phyloP scores from a whole-genome alignment of 768 basidiomycete genomes.

The Mrakia gelida region DNA sequence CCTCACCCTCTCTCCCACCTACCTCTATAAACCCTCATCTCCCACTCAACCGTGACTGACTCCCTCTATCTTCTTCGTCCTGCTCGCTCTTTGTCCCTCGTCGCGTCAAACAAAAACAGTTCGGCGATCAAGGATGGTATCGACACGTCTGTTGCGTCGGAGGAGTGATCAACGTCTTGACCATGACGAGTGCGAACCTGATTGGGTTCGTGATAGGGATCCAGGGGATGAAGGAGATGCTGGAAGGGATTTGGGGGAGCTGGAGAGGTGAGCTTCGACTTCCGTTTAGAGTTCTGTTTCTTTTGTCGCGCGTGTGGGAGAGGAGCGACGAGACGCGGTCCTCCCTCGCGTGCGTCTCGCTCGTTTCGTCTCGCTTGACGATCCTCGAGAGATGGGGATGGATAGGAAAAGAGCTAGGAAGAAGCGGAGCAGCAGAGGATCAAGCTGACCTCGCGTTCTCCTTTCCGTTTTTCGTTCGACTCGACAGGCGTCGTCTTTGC shows the following conservation, averaged over 20 bases:
- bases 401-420: too few species aligned
- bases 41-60: background rate
- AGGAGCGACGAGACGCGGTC: background rate
- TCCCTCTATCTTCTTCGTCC: background rate
- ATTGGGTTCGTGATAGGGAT: conserved; percentile 90
- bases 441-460: conserved; percentile 51
- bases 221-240: conserved; percentile 70
- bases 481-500: conserved; percentile 4
- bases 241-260: conserved; percentile 53
- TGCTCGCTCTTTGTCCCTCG: background rate
- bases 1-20: background rate
- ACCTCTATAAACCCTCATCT: background rate
- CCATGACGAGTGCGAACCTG: conserved; percentile 89
- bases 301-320: background rate
- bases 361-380: too few species aligned
- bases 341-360: too few species aligned
- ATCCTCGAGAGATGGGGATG: too few species aligned
- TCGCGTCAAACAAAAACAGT: conserved; percentile 51
- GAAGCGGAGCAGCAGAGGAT: too few species aligned
- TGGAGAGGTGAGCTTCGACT: conserved; percentile 29
- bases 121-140: conserved; percentile 67
- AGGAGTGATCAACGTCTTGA: conserved; percentile 72
- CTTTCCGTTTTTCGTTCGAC: conserved; percentile 53
- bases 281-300: background rate
- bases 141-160: conserved; percentile 78